Evolutionary conservation across 2,329 filamentous ascomycete genomes (phyloP).

Genomic region (Curvularia verruculosa): DNA sequence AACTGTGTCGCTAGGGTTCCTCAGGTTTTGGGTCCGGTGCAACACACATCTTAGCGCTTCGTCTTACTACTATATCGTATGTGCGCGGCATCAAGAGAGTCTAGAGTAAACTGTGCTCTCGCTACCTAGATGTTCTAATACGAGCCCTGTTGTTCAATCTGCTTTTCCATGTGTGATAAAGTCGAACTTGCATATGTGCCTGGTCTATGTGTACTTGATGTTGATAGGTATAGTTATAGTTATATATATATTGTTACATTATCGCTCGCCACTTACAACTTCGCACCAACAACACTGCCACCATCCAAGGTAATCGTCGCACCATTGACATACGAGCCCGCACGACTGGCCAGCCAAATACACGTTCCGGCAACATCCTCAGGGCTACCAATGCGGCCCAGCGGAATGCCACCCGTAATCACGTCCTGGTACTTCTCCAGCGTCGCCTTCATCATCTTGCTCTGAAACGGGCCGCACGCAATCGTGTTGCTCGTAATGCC

Average conservation of each 20-base stretch:
- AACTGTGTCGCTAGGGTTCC: background rate
- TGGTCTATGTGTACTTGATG: background rate
- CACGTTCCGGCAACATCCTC: constrained; percentile 75
- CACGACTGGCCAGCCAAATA: constrained; percentile 70
- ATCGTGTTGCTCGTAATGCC: constrained; percentile 71
- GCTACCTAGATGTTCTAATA: background rate
- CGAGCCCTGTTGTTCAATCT: background rate
- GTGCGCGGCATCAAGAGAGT: background rate
- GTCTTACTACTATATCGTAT: background rate
- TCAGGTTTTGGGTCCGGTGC: background rate
- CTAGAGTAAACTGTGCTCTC: background rate
- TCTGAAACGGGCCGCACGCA: constrained; percentile 73
- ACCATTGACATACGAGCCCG: constrained; percentile 59
- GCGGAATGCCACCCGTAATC: constrained; percentile 66
- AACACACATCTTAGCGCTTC: background rate
- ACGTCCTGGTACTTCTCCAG: constrained; percentile 62
- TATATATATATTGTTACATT: background rate
- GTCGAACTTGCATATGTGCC: background rate
- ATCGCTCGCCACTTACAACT: constrained; percentile 36
- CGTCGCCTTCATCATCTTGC: constrained; percentile 76
- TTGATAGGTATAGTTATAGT: too few relatives aligned
- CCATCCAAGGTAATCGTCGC: constrained; percentile 53
- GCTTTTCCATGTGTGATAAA: background rate
- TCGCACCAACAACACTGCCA: constrained; percentile 46
- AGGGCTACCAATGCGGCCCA: constrained; percentile 70